A percentile compares a stretch with the other conserved stretches of the same genome.
These are phyloP conservation scores for Obelidium mucronatum DNA, from an alignment of 192 early-diverging fungal genomes.

Conservation along the genomic window DNA sequence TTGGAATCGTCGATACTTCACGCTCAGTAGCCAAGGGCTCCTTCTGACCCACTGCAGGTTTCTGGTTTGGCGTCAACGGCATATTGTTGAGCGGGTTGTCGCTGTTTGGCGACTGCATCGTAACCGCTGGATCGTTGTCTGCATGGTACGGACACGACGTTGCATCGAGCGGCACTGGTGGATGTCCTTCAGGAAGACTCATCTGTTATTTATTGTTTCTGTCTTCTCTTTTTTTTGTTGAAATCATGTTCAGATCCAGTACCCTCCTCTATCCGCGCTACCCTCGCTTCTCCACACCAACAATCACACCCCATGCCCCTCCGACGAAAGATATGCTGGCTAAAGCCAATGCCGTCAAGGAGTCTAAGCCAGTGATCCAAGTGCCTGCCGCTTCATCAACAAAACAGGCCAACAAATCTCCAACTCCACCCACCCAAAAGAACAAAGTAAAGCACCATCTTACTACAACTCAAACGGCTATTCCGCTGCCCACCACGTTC, in stretches of 20 bases:
- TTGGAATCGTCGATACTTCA: conserved; percentile 83
- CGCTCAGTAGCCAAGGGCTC: conserved; percentile 80
- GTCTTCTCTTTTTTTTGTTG: conserved; percentile 2
- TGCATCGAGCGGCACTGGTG: conserved; percentile 26
- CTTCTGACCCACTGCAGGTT: conserved; percentile 69
- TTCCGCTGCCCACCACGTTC: conserved; percentile 54
- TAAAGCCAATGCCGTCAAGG: not conserved
- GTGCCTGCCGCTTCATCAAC: not conserved
- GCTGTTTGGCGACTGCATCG: not conserved
- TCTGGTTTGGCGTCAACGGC: conserved; percentile 75
- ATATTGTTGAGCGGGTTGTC: conserved; percentile 91
- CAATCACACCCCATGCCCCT: conserved; percentile 4
- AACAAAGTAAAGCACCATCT: conserved; percentile 28
- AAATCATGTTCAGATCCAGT: too few species aligned
- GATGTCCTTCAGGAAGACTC: conserved; percentile 27
- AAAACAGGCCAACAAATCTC: not conserved
- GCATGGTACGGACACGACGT: conserved; percentile 36
- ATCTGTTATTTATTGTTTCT: not conserved
- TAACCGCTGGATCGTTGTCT: conserved; percentile 34
- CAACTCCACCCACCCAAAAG: not conserved
- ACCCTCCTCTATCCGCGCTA: conserved; percentile 3
- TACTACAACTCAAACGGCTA: conserved; percentile 46
- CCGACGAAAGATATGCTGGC: not conserved
- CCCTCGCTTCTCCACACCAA: conserved; percentile 11
- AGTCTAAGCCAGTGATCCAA: not conserved